These are phyloP conservation scores for Ustilago bromivora DNA, from an alignment of 1,284 basidiomycete genomes.

Conservation along the genomic window DNA sequence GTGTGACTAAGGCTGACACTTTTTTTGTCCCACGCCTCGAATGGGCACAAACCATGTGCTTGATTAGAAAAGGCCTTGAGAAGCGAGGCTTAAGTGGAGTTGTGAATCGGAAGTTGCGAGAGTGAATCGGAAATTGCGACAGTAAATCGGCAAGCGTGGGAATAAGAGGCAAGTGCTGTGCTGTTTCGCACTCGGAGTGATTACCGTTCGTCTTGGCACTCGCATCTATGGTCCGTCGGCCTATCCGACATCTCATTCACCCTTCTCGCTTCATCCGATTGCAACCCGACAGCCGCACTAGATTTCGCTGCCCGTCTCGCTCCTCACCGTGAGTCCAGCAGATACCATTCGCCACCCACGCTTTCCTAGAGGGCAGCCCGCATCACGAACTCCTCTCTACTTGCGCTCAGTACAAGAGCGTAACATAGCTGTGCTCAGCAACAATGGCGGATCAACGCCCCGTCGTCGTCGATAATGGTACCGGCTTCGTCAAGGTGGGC, in stretches of 20 bases:
- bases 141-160: constrained; percentile 6
- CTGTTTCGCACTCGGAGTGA: constrained; percentile 7
- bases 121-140: background rate
- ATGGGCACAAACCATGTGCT: constrained; percentile 32
- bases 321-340: background rate
- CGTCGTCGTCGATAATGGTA: constrained; percentile 96
- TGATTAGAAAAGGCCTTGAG: background rate
- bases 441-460: constrained; percentile 73
- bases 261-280: constrained; percentile 1
- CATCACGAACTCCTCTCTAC: background rate
- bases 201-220: background rate
- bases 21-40: background rate
- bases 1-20: constrained; percentile 26
- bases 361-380: background rate
- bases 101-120: background rate
- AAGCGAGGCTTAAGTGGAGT: constrained; percentile 25
- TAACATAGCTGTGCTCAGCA: background rate
- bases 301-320: background rate
- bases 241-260: constrained; percentile 5
- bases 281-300: background rate
- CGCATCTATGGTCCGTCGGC: background rate
- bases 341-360: background rate
- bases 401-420: background rate
- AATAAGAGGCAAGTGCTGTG: constrained; percentile 3
- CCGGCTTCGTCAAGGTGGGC: constrained; percentile 93